Evolutionary conservation across 257 asterid species (phyloP).

Genomic region (Petunia axillaris): DNA sequence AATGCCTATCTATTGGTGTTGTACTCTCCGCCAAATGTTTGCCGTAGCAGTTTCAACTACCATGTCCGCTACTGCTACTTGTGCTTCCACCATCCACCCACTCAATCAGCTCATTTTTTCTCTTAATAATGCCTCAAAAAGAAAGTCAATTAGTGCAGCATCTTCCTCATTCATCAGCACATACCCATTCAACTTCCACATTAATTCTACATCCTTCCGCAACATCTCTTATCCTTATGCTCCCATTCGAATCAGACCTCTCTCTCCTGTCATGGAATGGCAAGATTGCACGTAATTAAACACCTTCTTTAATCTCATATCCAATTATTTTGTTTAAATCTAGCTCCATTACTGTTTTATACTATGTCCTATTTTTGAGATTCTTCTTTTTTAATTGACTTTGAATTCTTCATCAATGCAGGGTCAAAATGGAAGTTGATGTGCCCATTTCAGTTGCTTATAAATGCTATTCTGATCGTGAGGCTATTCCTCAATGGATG

Average conservation of each 20-base stretch:
- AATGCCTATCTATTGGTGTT: neutral
- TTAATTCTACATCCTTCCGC: slow-evolving; percentile 31
- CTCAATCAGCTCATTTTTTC: neutral
- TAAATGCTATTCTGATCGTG: slow-evolving; percentile 82
- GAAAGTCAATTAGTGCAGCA: slow-evolving; percentile 16
- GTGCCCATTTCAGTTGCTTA: slow-evolving; percentile 91
- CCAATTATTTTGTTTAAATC: neutral
- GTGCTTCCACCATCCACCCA: neutral
- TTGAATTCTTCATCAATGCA: slow-evolving; percentile 34
- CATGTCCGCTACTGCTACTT: slow-evolving; percentile 18
- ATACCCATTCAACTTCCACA: slow-evolving; percentile 24
- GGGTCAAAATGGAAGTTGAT: slow-evolving; percentile 81
- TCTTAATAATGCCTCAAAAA: slow-evolving; percentile 20
- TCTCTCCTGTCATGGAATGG: slow-evolving; percentile 76
- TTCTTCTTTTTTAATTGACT: neutral
- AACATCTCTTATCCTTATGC: slow-evolving; percentile 32
- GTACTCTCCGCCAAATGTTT: slow-evolving; percentile 22
- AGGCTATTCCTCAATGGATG: slow-evolving; percentile 94
- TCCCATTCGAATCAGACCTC: slow-evolving; percentile 39
- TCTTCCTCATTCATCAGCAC: slow-evolving; percentile 40
- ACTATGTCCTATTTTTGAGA: too few species aligned
- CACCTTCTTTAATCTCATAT: neutral
- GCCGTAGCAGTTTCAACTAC: neutral
- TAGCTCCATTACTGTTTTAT: neutral
- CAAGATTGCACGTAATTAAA: slow-evolving; percentile 85